Percentiles rank a stretch among this genome's conserved stretches.
Evolutionary conservation across 345 rosid species (phyloP).

Genomic region (Physaria fendleri): DNA sequence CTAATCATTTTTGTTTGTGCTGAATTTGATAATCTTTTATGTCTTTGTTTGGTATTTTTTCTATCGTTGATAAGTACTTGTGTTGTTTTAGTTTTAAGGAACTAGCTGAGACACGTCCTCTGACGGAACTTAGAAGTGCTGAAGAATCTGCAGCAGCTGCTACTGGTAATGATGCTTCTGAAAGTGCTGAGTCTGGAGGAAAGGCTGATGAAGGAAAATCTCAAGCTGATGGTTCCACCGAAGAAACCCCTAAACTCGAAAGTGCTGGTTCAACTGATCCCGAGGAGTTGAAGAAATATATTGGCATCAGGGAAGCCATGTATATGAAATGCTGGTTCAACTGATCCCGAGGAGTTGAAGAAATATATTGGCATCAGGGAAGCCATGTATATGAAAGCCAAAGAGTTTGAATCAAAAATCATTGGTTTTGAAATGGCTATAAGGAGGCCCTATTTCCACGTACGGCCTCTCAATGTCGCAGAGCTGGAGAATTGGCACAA

Average conservation of each 20-base stretch:
- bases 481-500: slow-evolving; percentile 99
- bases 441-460: slow-evolving; percentile 95
- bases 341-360: slow-evolving; percentile 91
- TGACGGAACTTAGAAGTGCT: slow-evolving; percentile 69
- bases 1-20: background rate
- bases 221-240: slow-evolving; percentile 44
- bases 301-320: slow-evolving; percentile 76
- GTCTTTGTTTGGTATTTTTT: background rate
- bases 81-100: slow-evolving; percentile 65
- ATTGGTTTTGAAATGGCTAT: slow-evolving; percentile 93
- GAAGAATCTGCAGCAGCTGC: slow-evolving; percentile 52
- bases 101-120: slow-evolving; percentile 66
- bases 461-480: slow-evolving; percentile 73
- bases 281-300: slow-evolving; percentile 90
- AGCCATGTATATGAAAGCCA: slow-evolving; percentile 84
- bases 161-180: slow-evolving; percentile 32
- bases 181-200: slow-evolving; percentile 34
- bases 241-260: slow-evolving; percentile 52
- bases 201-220: slow-evolving; percentile 51
- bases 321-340: slow-evolving; percentile 74
- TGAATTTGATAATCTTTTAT: background rate
- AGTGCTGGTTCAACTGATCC: slow-evolving; percentile 73
- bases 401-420: slow-evolving; percentile 90
- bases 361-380: slow-evolving; percentile 78
- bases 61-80: slow-evolving; percentile 8